phyloP scores from a whole-genome alignment of 2,329 filamentous ascomycete genomes.

The Gremmenia infestans region DNA sequence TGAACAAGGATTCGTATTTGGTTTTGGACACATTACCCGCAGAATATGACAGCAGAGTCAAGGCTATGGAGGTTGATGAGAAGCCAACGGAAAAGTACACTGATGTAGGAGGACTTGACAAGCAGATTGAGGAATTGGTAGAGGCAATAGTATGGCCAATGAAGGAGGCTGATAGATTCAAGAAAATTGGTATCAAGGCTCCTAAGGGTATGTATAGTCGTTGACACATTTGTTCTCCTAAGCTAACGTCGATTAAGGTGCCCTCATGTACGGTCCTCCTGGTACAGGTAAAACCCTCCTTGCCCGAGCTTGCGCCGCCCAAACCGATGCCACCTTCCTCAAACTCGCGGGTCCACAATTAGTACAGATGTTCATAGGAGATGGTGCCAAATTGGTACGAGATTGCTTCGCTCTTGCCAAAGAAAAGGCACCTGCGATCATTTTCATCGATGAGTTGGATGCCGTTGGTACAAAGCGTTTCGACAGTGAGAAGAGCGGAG shows the following conservation, averaged over 20 bases:
- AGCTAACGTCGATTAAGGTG: conserved; percentile 54
- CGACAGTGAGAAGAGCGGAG: conserved; percentile 96
- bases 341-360: conserved; percentile 97
- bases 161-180: conserved; percentile 98
- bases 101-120: conserved; percentile 94
- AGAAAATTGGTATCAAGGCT: conserved; percentile 99
- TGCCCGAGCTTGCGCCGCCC: conserved; percentile 91
- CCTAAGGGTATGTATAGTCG: conserved; percentile 71
- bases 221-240: conserved; percentile 1
- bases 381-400: conserved; percentile 93
- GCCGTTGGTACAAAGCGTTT: conserved; percentile 99
- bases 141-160: conserved; percentile 99
- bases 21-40: conserved; percentile 94
- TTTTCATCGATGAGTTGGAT: conserved; percentile 98
- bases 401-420: conserved; percentile 97
- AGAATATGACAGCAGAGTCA: conserved; percentile 97
- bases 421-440: conserved; percentile 97
- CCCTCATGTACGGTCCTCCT: conserved; percentile 94
- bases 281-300: conserved; percentile 89
- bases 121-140: conserved; percentile 98
- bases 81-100: conserved; percentile 99
- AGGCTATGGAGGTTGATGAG: conserved; percentile 99
- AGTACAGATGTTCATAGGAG: conserved; percentile 99
- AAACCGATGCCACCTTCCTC: conserved; percentile 97
- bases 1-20: conserved; percentile 98